Evolutionary conservation across 257 asterid species (phyloP), one percentile per base, ranked within the genome.

Genomic region (Henckelia pumila): DNA sequence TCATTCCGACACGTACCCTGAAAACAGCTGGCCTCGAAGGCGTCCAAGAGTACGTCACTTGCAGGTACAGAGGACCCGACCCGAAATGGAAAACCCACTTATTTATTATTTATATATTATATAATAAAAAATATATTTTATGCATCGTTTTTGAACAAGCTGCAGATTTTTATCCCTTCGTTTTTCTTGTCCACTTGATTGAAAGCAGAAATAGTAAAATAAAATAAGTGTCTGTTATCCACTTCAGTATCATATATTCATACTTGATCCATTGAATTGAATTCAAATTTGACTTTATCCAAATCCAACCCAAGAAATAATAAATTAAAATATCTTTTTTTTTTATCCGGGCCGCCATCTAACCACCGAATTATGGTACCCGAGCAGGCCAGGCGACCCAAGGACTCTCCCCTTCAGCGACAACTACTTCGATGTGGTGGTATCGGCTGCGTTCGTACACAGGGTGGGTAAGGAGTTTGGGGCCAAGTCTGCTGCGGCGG

Each of bases 21-120:
- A 67, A 85, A 11, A 89, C 96, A 17, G 98, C 98, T 0, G 89
- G 89, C 47, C 63, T 84, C 7, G 98, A 92, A 64, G 98, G 98
- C 17, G 98, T 92, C 1, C 96, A 92, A 73, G 95, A 92, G 61
- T 92, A 92, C 55, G 98, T 92, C 73, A 92, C 98, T 19, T 92
- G 98, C 95, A 66, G 84, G 87, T 80, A 79, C 1, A 8, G 21
- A 24, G 10, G 6, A 25, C 35, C 52, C 19, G 52, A 40, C 52
- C 66, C 26, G 66, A 49, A 9, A 30, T 28, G 13, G n/a, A 4
- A 17, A 14, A 0, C 16, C 2, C 37, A 32, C 11, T 26, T 2
- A 26, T 2, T 2, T 26, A 26, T 26, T 3, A 28, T 28, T 28
- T 28, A 28, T n/a, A n/a, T n/a, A 28, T 28, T 28, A 28, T 28